Evolutionary conservation across 139 green algal genomes (phyloP).

Genomic region (Eudorina sp.): DNA sequence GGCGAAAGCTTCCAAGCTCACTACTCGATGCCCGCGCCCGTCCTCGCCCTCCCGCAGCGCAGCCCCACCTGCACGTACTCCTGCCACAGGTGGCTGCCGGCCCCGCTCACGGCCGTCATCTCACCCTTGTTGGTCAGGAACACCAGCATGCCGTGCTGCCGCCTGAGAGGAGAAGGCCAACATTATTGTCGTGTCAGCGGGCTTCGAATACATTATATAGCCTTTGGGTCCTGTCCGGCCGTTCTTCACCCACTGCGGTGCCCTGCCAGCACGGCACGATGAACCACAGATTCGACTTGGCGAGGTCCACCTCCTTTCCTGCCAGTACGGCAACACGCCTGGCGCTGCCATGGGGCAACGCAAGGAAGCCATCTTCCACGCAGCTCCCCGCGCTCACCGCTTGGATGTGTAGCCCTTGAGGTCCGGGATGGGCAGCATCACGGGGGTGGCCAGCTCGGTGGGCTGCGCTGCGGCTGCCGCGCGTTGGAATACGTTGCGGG

Average conservation of each 20-base stretch:
- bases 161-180: no score
- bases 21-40: background rate
- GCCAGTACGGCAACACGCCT: no score
- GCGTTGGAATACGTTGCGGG: conserved; percentile 32
- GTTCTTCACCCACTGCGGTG: no score
- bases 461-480: background rate
- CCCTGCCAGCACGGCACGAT: no score
- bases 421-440: conserved; percentile 81
- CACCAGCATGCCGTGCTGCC: conserved; percentile 67
- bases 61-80: conserved; percentile 43
- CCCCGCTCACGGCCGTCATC: conserved; percentile 75
- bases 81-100: conserved; percentile 77
- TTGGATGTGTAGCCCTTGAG: conserved; percentile 62
- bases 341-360: no score
- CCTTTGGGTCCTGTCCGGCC: no score
- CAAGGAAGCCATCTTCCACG: no score
- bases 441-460: conserved; percentile 79
- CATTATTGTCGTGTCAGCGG: no score
- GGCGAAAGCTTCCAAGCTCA: no score
- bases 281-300: no score
- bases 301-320: no score
- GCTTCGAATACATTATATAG: no score
- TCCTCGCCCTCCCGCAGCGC: background rate
- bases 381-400: conserved; percentile 5
- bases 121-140: conserved; percentile 88